Percentiles rank a stretch among this genome's conserved stretches.
Evolutionary conservation across 805 yeast species (phyloP).

Genomic region (Myxozyma melibiosi): DNA sequence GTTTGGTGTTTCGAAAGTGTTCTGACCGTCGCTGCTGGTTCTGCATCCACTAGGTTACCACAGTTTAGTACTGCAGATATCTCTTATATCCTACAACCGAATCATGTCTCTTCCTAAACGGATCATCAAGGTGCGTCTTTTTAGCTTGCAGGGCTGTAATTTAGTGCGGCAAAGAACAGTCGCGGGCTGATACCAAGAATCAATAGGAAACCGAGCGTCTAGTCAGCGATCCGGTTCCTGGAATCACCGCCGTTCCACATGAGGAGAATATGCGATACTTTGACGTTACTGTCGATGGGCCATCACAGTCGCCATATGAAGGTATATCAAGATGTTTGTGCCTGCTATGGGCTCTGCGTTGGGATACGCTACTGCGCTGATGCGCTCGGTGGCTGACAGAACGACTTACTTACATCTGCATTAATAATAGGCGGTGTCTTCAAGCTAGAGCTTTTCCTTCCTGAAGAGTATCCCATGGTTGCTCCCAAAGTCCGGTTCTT

Average conservation of each 20-base stretch:
- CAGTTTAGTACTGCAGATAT: no score
- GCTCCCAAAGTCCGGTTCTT: constrained; percentile 95
- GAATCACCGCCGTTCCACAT: constrained; percentile 88
- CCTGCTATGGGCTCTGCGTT: not conserved
- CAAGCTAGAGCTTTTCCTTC: constrained; percentile 80
- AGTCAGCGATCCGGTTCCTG: constrained; percentile 93
- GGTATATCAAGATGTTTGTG: constrained; percentile 46
- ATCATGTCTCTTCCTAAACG: constrained; percentile 71
- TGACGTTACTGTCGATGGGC: constrained; percentile 90
- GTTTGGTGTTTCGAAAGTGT: no score
- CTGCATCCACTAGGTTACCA: no score
- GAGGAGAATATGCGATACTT: constrained; percentile 93
- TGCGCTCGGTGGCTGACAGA: not conserved
- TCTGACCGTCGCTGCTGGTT: not conserved
- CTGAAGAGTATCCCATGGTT: constrained; percentile 87
- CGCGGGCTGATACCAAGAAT: not conserved
- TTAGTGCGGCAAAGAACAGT: not conserved
- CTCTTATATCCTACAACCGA: not conserved
- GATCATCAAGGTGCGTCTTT: constrained; percentile 67
- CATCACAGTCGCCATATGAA: constrained; percentile 88
- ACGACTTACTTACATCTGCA: not conserved
- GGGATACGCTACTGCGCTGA: not conserved
- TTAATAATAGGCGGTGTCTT: constrained; percentile 54
- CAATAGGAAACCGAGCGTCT: constrained; percentile 86
- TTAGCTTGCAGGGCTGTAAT: not conserved